These are phyloP conservation scores for Geotrichum candidum DNA, from an alignment of 1,139 yeast genomes.

Conservation along the genomic window DNA sequence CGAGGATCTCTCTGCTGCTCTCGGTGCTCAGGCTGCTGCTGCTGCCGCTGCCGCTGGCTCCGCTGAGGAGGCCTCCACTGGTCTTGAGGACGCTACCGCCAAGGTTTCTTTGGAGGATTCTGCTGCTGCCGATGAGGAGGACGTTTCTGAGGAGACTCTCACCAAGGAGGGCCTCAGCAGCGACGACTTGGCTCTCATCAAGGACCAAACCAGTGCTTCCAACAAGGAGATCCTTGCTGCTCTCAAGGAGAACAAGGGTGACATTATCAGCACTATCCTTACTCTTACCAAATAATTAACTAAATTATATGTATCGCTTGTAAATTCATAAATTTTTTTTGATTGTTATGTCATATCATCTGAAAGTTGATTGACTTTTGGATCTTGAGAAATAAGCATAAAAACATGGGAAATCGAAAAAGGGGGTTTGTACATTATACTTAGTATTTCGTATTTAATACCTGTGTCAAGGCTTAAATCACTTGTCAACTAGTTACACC, in stretches of 20 bases:
- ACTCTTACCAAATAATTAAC: constrained; percentile 42
- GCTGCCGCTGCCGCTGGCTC: constrained; percentile 40
- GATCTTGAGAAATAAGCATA: too few species aligned
- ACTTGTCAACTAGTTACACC: background rate
- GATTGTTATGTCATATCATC: background rate
- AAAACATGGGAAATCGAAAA: too few species aligned
- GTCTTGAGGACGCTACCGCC: constrained; percentile 74
- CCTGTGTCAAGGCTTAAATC: background rate
- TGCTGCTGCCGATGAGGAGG: constrained; percentile 35
- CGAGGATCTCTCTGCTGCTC: constrained; percentile 23
- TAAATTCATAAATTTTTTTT: too few species aligned
- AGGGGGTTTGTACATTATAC: background rate
- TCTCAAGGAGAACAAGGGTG: constrained; percentile 81
- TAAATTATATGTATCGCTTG: background rate
- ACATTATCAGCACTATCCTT: constrained; percentile 94
- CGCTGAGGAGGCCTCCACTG: constrained; percentile 40
- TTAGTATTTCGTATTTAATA: too few species aligned
- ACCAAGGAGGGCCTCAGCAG: constrained; percentile 76
- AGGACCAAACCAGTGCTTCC: constrained; percentile 85
- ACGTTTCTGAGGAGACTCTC: constrained; percentile 61
- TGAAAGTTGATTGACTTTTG: background rate
- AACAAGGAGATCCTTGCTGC: constrained; percentile 89
- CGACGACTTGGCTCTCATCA: constrained; percentile 73
- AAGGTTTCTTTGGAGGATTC: constrained; percentile 30
- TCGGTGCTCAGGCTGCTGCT: constrained; percentile 15